These are phyloP conservation scores for Termitomyces sp. DNA, from an alignment of 768 basidiomycete genomes.

Conservation along the genomic window DNA sequence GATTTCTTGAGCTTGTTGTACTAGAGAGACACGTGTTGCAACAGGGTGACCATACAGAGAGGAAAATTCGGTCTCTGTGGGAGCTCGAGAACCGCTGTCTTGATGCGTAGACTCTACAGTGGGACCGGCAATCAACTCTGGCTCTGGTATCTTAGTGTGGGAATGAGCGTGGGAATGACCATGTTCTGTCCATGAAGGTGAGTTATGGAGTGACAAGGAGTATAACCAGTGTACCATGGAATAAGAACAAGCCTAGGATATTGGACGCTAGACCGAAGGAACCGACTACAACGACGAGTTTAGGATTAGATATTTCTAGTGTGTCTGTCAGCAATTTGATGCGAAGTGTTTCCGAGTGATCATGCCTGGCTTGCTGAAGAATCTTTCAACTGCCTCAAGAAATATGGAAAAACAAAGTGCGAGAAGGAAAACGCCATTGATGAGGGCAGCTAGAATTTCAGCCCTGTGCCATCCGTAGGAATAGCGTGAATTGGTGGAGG, in stretches of 20 bases:
- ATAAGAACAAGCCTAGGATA: slow-evolving; percentile 87
- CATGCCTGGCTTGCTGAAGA: slow-evolving; percentile 79
- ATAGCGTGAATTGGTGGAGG: slow-evolving; percentile 64
- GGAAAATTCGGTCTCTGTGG: slow-evolving; percentile 32
- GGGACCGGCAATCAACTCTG: slow-evolving; percentile 15
- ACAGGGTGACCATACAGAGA: slow-evolving; percentile 73
- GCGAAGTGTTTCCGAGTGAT: slow-evolving; percentile 1
- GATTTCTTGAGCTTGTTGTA: slow-evolving; percentile 82
- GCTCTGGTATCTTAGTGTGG: slow-evolving; percentile 34
- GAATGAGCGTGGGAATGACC: slow-evolving; percentile 57
- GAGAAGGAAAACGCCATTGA: slow-evolving; percentile 96
- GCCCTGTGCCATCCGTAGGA: slow-evolving; percentile 99
- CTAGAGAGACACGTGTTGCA: slow-evolving; percentile 65
- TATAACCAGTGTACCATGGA: slow-evolving; percentile 66
- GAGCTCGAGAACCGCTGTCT: slow-evolving; percentile 22
- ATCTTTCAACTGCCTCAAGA: slow-evolving; percentile 86
- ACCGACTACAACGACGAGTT: slow-evolving; percentile 86
- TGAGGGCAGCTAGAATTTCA: slow-evolving; percentile 88
- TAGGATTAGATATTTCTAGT: slow-evolving; percentile 83
- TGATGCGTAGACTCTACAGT: slow-evolving; percentile 21
- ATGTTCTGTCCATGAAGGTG: slow-evolving; percentile 42
- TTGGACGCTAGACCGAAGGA: slow-evolving; percentile 87
- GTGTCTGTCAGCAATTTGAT: slow-evolving; percentile 9
- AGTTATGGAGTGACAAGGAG: not conserved
- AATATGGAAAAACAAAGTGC: slow-evolving; percentile 96